phyloP scores from a whole-genome alignment of 768 basidiomycete species.

The Collybia sordida region DNA sequence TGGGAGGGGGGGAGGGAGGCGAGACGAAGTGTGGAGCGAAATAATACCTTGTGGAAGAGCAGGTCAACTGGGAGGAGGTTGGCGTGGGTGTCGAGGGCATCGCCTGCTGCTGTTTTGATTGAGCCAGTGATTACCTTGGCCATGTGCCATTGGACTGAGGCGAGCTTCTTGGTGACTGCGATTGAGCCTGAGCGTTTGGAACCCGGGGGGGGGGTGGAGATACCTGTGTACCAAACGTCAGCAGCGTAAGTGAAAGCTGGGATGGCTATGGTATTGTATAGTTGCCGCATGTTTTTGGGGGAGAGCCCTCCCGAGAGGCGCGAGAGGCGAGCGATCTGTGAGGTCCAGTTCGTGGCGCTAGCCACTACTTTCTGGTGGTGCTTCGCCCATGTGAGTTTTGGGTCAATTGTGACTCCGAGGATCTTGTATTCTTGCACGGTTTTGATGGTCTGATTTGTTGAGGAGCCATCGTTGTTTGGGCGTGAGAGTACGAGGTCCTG shows the following conservation, averaged over 20 bases:
- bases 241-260: no score
- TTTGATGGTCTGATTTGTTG: background rate
- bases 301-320: background rate
- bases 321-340: background rate
- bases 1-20: conserved; percentile 8
- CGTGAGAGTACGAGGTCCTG: background rate
- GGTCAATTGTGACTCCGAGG: background rate
- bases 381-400: conserved; percentile 8
- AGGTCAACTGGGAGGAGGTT: conserved; percentile 17
- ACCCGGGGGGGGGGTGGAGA: background rate
- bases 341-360: background rate
- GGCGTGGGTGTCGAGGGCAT: conserved; percentile 7
- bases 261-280: conserved; percentile 9
- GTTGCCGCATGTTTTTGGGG: conserved; percentile 1
- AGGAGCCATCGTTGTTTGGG: background rate
- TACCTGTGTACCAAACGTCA: conserved; percentile 7
- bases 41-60: conserved; percentile 9
- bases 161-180: background rate
- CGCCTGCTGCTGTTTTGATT: conserved; percentile 5
- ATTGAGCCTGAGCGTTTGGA: conserved; percentile 5
- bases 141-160: background rate
- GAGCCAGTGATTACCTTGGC: conserved; percentile 5
- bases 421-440: background rate
- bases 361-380: conserved; percentile 5
- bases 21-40: conserved; percentile 2